Conservation (phyloP, 345 rosid genomes). For the Sonneratia alba region DNA sequence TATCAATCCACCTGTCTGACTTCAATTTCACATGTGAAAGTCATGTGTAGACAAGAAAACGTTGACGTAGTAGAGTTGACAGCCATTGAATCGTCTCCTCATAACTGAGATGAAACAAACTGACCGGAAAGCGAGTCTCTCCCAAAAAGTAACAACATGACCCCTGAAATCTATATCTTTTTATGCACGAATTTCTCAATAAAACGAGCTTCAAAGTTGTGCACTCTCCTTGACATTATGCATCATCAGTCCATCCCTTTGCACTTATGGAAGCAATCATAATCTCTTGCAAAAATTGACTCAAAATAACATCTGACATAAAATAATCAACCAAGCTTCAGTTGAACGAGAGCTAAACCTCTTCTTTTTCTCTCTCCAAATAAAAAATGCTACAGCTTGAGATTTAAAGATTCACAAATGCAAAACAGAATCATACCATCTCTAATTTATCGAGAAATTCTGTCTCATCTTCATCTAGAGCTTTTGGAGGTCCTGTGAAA, state of each 20-base stretch:
- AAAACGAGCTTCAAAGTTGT: not conserved
- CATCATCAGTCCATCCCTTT: not conserved
- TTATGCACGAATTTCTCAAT: not conserved
- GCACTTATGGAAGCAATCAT: not conserved
- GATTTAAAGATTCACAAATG: not conserved
- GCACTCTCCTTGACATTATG: not conserved
- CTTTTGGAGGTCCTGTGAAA: constrained; percentile 85
- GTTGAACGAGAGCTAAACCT: not conserved
- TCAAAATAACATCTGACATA: not conserved
- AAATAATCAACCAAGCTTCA: not conserved
- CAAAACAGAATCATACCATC: constrained; percentile 41
- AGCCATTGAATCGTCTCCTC: no score
- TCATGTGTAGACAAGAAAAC: not conserved
- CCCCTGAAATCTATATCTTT: not conserved
- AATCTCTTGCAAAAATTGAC: not conserved
- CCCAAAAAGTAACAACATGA: not conserved
- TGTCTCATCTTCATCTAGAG: constrained; percentile 92
- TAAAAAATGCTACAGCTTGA: not conserved
- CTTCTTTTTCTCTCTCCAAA: not conserved
- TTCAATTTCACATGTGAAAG: not conserved
- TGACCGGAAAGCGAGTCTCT: not conserved
- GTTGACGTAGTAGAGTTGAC: not conserved
- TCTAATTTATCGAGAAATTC: constrained; percentile 86
- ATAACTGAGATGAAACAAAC: not conserved
- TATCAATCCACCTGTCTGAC: not conserved